Evolutionary conservation across 1,284 basidiomycete genomes (phyloP).

Genomic region (Cerioporus squamosus): DNA sequence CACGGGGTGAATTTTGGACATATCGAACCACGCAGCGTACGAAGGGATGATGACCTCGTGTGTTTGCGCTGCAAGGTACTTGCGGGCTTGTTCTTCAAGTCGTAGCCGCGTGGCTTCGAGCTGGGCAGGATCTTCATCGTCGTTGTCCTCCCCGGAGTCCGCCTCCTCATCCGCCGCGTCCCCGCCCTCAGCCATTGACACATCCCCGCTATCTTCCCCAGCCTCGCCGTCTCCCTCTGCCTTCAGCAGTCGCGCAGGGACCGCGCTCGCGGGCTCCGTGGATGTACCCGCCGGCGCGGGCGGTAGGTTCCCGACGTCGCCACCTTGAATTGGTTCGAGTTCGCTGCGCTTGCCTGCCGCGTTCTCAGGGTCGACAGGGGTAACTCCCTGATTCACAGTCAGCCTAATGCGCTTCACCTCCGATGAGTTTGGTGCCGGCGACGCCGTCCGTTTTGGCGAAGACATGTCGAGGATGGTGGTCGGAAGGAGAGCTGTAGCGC

Average conservation of each 20-base stretch:
- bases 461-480: slow-evolving; percentile 30
- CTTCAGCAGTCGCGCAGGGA: slow-evolving; percentile 57
- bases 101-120: slow-evolving; percentile 77
- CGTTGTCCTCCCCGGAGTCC: slow-evolving; percentile 73
- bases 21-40: slow-evolving; percentile 98
- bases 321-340: slow-evolving; percentile 71
- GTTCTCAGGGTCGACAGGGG: slow-evolving; percentile 74
- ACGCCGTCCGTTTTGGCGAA: slow-evolving; percentile 75
- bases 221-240: slow-evolving; percentile 68
- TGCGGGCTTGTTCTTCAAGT: slow-evolving; percentile 86
- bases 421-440: slow-evolving; percentile 56
- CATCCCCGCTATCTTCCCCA: slow-evolving; percentile 65
- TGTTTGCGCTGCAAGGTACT: slow-evolving; percentile 96
- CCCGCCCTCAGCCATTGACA: slow-evolving; percentile 74
- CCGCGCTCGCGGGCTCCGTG: slow-evolving; percentile 51
- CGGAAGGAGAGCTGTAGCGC: slow-evolving; percentile 8
- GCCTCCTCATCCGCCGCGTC: slow-evolving; percentile 73
- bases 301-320: slow-evolving; percentile 74
- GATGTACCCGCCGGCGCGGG: slow-evolving; percentile 48
- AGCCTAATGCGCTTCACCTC: slow-evolving; percentile 71
- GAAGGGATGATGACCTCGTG: slow-evolving; percentile 98
- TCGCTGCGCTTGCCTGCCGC: slow-evolving; percentile 77
- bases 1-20: slow-evolving; percentile 91
- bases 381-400: slow-evolving; percentile 66
- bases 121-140: slow-evolving; percentile 81